Percentiles rank a stretch among this genome's conserved stretches.
Conservation (phyloP, 2,329 filamentous ascomycete species). For the Zelopaecilomyces penicillatus region DNA sequence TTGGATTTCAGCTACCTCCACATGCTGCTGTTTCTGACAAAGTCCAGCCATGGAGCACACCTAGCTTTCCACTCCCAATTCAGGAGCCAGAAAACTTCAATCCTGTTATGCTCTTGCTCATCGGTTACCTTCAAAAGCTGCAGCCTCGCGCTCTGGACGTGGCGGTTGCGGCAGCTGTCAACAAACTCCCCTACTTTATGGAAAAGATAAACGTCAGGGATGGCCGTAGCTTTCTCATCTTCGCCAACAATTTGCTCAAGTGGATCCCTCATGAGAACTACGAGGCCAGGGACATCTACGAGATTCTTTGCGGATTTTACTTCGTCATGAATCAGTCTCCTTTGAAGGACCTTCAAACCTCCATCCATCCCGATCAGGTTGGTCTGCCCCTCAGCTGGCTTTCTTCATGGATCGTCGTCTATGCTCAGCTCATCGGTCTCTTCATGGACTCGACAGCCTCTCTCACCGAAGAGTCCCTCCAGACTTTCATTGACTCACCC, state of each 20-base stretch:
- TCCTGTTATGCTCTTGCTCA: constrained; percentile 15
- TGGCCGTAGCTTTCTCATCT: constrained; percentile 14
- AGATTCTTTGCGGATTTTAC: constrained; percentile 30
- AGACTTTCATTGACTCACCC: constrained; percentile 23
- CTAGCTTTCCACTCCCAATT: constrained; percentile 2
- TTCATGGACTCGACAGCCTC: constrained; percentile 26
- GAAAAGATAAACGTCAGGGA: constrained; percentile 14
- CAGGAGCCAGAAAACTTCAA: constrained; percentile 11
- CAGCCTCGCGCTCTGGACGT: constrained; percentile 7
- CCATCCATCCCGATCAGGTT: constrained; percentile 21
- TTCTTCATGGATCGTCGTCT: constrained; percentile 31
- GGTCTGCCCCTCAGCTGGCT: constrained; percentile 23
- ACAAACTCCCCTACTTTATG: constrained; percentile 15
- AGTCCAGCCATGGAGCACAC: neutral
- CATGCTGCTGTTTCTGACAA: neutral
- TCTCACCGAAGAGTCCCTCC: constrained; percentile 20
- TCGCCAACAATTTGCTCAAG: constrained; percentile 22
- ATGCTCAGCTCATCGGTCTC: constrained; percentile 25
- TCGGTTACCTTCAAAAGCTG: constrained; percentile 10
- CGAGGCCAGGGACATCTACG: constrained; percentile 27
- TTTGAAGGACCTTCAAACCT: constrained; percentile 11
- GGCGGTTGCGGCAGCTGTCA: constrained; percentile 10
- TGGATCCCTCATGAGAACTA: constrained; percentile 29
- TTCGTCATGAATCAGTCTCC: constrained; percentile 28
- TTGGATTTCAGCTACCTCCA: constrained; percentile 16